phyloP scores from a whole-genome alignment of 805 yeast genomes.

The Candida gorgasii region DNA sequence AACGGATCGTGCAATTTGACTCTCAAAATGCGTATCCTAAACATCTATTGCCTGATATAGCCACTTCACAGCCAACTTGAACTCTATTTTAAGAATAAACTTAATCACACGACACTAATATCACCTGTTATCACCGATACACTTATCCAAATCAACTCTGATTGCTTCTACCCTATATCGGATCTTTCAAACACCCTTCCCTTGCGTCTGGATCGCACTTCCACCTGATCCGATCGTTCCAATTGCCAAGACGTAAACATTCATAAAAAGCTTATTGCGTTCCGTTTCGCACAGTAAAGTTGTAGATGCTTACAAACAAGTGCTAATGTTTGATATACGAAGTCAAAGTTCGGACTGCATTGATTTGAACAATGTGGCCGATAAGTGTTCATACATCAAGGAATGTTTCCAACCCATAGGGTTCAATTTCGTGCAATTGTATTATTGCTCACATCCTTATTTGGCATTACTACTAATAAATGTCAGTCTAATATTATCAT shows the following conservation, averaged over 20 bases:
- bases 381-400: conserved; percentile 41
- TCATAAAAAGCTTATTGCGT: neutral
- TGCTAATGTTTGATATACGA: neutral
- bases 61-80: too few relatives aligned
- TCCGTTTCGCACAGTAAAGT: neutral
- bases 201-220: too few relatives aligned
- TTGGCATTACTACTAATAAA: conserved; percentile 3
- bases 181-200: too few relatives aligned
- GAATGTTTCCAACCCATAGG: conserved; percentile 39
- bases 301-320: neutral
- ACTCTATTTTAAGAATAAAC: too few relatives aligned
- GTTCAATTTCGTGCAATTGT: conserved; percentile 37
- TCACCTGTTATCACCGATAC: too few relatives aligned
- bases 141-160: too few relatives aligned
- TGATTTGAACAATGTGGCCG: conserved; percentile 11
- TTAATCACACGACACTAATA: too few relatives aligned
- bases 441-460: conserved; percentile 29
- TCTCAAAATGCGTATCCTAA: too few relatives aligned
- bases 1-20: too few relatives aligned
- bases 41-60: too few relatives aligned
- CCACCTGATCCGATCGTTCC: too few relatives aligned
- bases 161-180: too few relatives aligned
- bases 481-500: conserved; percentile 27
- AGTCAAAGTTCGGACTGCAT: conserved; percentile 1
- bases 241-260: neutral